Evolutionary conservation across 2,329 filamentous ascomycete genomes (phyloP).

Genomic region (Claviceps capensis): DNA sequence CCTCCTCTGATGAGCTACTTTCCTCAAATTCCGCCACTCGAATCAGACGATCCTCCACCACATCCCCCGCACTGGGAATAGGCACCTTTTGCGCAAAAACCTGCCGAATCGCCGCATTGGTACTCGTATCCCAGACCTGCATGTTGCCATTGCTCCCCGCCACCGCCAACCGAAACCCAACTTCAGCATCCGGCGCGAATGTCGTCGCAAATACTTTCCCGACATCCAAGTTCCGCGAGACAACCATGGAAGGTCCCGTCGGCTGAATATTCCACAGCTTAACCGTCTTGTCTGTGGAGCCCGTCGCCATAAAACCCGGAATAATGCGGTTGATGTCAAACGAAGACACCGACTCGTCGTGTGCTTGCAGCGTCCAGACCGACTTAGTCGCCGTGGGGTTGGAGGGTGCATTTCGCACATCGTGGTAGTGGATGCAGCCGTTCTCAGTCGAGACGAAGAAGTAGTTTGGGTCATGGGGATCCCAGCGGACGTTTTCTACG

Average conservation of each 20-base stretch:
- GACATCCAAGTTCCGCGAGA: slow-evolving; percentile 81
- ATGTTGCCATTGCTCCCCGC: slow-evolving; percentile 88
- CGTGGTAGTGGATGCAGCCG: slow-evolving; percentile 85
- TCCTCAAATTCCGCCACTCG: slow-evolving; percentile 51
- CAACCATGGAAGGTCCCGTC: slow-evolving; percentile 76
- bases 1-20: slow-evolving; percentile 46
- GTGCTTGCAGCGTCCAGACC: slow-evolving; percentile 88
- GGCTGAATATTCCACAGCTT: slow-evolving; percentile 90
- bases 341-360: slow-evolving; percentile 80
- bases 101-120: slow-evolving; percentile 73
- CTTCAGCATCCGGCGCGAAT: slow-evolving; percentile 82
- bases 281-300: slow-evolving; percentile 85
- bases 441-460: slow-evolving; percentile 94
- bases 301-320: slow-evolving; percentile 85
- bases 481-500: slow-evolving; percentile 85
- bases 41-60: slow-evolving; percentile 62
- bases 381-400: slow-evolving; percentile 66
- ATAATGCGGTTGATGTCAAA: slow-evolving; percentile 87
- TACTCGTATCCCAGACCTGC: slow-evolving; percentile 93
- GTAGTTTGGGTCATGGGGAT: slow-evolving; percentile 81
- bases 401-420: slow-evolving; percentile 62
- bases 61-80: slow-evolving; percentile 44
- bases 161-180: slow-evolving; percentile 83
- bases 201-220: slow-evolving; percentile 86
- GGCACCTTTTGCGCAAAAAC: slow-evolving; percentile 59